Base-by-base conservation (phyloP, 2,329 filamentous ascomycete genomes). In the Ceratocystis huliohia region DNA sequence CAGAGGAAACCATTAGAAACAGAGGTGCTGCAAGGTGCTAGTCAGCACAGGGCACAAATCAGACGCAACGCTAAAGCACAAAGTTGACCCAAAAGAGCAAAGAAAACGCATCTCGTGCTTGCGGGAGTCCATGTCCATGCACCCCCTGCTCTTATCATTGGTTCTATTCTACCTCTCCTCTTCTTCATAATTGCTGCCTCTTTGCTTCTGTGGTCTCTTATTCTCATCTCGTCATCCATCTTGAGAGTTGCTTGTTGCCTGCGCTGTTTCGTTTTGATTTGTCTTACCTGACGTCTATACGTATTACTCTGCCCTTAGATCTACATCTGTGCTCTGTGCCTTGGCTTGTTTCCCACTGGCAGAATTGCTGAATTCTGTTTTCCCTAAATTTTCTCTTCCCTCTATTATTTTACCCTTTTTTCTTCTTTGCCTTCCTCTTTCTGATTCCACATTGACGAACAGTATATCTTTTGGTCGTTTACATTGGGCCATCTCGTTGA, bases 121-220 rank as follows among this genome's bases (percentile, higher is more conserved):
- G 61, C 62, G 62, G 66, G 66, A 67, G 62, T 65, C 66, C 63
- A 59, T 67, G 62, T 65, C 66, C 63, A 59, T 67, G 57, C 63
- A 5, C 63, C 30, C 56, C 33, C 30, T 65, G 56, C 20, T 44
- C 50, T 57, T 56, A 44, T 65, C 50, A 50, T 59, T 25, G 8
- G 25, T 63, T 46, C 44, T 50, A 63, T 63, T 30, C 61, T 17
- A 41, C 10, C 22, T 28, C 41, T 41, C 30, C 22, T 41, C 22
- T 41, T 41, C n/a, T 17, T 37, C 22, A 50, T 50, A 20, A 57
- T 33, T 25, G 48, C 57, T 37, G 45, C 30, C 37, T 28, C 45
- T 45, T 48, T 22, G 20, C 5, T 20, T 46, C 41, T 15, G 30
- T 56, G 25, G 22, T 22, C n/a, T 61, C 57, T 61, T 48, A 15